Conservation (phyloP, 23 red algal species). For the Gracilaria caudata region DNA sequence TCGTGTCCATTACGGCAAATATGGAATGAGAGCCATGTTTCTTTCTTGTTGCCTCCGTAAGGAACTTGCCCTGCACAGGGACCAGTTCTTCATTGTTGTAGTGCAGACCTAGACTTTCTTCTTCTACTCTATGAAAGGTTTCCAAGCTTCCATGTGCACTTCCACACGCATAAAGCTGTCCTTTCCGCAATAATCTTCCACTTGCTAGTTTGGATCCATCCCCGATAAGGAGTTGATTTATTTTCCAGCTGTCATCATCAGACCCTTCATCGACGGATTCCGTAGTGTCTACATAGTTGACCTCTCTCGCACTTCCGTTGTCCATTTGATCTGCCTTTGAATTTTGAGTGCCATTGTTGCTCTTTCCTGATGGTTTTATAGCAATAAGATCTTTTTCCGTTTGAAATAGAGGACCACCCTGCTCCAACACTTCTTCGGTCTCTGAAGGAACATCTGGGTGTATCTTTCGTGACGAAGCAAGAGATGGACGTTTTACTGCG, state of each 20-base stretch:
- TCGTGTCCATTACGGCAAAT: neutral
- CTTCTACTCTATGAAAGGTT: neutral
- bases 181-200: neutral
- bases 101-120: neutral
- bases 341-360: too few relatives aligned
- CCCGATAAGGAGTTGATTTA: neutral
- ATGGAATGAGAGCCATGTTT: neutral
- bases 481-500: too few relatives aligned
- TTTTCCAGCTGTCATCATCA: neutral
- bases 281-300: too few relatives aligned
- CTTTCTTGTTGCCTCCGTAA: neutral
- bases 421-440: too few relatives aligned
- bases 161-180: neutral
- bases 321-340: too few relatives aligned
- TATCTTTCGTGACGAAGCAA: too few relatives aligned
- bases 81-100: neutral
- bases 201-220: neutral
- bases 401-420: too few relatives aligned
- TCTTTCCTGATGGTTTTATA: too few relatives aligned
- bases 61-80: neutral
- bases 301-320: too few relatives aligned
- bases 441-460: too few relatives aligned
- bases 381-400: too few relatives aligned
- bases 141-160: neutral
- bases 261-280: too few relatives aligned